phyloP scores from a whole-genome alignment of 179 eudicot genomes.

The Beta macrorhiza region DNA sequence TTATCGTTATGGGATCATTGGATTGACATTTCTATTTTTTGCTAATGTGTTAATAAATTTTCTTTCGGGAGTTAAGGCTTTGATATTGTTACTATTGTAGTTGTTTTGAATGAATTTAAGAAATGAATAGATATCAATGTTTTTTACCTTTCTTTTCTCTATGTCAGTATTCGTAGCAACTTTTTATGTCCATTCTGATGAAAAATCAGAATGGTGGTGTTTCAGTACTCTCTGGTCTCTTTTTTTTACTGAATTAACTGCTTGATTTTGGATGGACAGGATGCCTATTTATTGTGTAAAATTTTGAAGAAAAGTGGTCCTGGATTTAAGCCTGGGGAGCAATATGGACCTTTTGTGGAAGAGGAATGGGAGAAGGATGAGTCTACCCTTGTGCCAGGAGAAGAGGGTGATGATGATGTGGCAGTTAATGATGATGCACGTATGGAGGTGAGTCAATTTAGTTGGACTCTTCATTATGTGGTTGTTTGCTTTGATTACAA shows the following conservation, averaged over 20 bases:
- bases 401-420: conserved; percentile 71
- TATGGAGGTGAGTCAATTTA: conserved; percentile 44
- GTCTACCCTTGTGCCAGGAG: conserved; percentile 69
- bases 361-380: conserved; percentile 91
- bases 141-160: not conserved
- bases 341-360: conserved; percentile 93
- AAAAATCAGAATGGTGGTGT: not conserved
- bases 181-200: not conserved
- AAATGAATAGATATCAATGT: not conserved
- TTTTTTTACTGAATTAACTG: not conserved
- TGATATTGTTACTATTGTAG: not conserved
- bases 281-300: conserved; percentile 86
- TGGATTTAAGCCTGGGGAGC: conserved; percentile 92
- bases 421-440: conserved; percentile 64
- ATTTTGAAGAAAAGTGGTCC: conserved; percentile 94
- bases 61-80: not conserved
- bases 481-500: too few relatives aligned
- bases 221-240: not conserved
- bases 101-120: not conserved
- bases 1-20: not conserved
- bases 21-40: not conserved
- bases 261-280: conserved; percentile 47
- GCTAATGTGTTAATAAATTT: not conserved
- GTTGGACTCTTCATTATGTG: not conserved
- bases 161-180: not conserved